Percentiles rank a stretch among this genome's conserved stretches.
Conservation (phyloP, 179 eudicot species). For the Monotropa hypopitys region DNA sequence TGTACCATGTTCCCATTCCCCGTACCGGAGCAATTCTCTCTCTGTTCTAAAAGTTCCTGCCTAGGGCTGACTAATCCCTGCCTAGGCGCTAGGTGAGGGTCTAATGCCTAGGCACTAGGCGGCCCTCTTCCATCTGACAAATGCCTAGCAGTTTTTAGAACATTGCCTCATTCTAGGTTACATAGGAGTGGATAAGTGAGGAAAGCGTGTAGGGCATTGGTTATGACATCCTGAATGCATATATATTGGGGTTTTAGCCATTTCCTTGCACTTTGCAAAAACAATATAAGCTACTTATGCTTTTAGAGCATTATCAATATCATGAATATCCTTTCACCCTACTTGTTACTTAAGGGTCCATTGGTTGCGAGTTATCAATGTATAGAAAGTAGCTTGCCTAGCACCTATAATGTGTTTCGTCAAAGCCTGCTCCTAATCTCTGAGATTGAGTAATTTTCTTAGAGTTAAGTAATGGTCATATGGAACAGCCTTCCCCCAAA, state of each 20-base stretch:
- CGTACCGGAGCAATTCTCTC: no score
- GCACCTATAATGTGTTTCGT: neutral
- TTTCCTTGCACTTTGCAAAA: neutral
- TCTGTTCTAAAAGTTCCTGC: no score
- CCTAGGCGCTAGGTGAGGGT: no score
- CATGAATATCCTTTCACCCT: neutral
- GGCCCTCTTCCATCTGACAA: no score
- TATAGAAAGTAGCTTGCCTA: neutral
- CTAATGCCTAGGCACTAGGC: no score
- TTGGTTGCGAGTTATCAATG: neutral
- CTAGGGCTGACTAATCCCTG: no score
- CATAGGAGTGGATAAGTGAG: neutral
- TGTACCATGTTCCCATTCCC: no score
- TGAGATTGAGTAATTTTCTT: neutral
- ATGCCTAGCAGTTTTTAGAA: no score
- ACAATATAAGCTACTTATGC: neutral
- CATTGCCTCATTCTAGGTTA: no score
- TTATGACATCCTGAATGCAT: neutral
- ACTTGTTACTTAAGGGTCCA: neutral
- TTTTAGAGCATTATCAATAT: neutral
- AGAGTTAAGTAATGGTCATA: neutral
- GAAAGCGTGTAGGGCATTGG: neutral
- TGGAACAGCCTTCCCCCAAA: neutral
- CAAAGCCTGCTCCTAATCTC: neutral
- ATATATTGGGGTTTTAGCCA: neutral